Evolutionary conservation across 495 filamentous ascomycete genomes (phyloP), one percentile per base, ranked within the genome.

Genomic region (Neurospora sublineolata): DNA sequence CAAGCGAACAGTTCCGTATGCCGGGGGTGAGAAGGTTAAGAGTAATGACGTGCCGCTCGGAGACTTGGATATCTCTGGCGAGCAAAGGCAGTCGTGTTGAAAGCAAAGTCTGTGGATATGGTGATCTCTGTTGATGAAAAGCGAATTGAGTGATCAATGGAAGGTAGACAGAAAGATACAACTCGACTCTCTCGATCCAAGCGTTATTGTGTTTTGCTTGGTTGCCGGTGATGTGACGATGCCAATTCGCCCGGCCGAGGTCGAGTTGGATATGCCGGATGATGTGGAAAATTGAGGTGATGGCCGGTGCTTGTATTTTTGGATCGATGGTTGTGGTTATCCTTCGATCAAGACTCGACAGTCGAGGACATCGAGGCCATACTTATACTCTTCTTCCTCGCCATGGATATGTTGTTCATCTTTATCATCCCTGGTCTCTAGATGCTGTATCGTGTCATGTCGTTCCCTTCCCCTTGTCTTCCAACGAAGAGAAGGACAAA

Each of bases 381-480:
- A 74, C 71, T 77, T 76, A 74, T 77, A 77, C 69, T 74, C 74
- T 67, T 40, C n/a, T 64, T 33, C 5, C 27, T 64, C 11, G 27
- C 33, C 52, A 9, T 16, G 14, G 14, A 64, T 33, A 64, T 64
- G 23, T 33, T 64, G 27, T 64, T 64, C 52, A 64, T 64, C 20
- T 58, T 27, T 7, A 64, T 36, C 14, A 33, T 33, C 52, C 52
- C 52, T 64, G 52, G 52, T 9, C 52, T 14, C 52, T 18, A 64
- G 52, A 64, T 64, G 52, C 52, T 64, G 52, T 64, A 64, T 30
- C 12, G 27, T 64, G 27, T 64, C 52, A 27, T 64, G 52, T 64
- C 27, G 27, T 64, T 64, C 27, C 23, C 52, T 33, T 14, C 23
- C 52, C 52, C 52, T 16, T 14, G 52, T 64, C 52, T 33, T 64